Evolutionary conservation across 805 yeast genomes (phyloP).

Genomic region (Zygosaccharomyces bailii): DNA sequence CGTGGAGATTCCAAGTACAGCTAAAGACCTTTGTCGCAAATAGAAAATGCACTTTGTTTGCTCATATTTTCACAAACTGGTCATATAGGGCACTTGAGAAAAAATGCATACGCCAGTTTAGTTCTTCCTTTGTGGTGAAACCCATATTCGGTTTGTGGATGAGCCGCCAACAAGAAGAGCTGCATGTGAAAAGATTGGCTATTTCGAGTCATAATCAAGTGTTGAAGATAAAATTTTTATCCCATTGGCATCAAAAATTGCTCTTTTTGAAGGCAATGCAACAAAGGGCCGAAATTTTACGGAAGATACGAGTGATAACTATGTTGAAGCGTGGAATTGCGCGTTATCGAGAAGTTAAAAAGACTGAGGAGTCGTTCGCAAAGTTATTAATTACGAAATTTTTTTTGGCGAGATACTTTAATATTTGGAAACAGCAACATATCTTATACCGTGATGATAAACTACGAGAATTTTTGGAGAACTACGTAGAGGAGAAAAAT

Average conservation of each 20-base stretch:
- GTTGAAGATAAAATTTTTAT: not conserved
- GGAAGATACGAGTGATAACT: constrained; percentile 14
- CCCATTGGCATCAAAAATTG: constrained; percentile 7
- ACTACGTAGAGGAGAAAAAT: constrained; percentile 8
- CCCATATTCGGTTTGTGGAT: constrained; percentile 8
- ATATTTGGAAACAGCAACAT: constrained; percentile 7
- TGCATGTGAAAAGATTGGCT: constrained; percentile 3
- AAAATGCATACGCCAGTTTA: constrained; percentile 2
- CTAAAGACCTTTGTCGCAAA: not conserved
- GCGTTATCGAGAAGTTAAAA: constrained; percentile 10
- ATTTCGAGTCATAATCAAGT: not conserved
- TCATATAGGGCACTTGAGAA: not conserved
- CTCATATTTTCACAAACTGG: constrained; percentile 4
- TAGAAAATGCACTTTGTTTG: not conserved
- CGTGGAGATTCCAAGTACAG: constrained; percentile 10
- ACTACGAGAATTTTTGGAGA: constrained; percentile 11
- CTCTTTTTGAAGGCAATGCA: constrained; percentile 9
- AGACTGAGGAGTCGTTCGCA: constrained; percentile 8
- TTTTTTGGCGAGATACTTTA: constrained; percentile 5
- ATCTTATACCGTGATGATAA: not conserved
- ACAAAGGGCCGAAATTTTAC: constrained; percentile 13
- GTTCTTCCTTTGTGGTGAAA: not conserved
- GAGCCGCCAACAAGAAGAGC: not conserved
- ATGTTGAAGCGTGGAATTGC: constrained; percentile 14
- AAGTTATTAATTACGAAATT: constrained; percentile 7